Evolutionary conservation across 257 asterid species (phyloP).

Genomic region (Linderniella brevidens): DNA sequence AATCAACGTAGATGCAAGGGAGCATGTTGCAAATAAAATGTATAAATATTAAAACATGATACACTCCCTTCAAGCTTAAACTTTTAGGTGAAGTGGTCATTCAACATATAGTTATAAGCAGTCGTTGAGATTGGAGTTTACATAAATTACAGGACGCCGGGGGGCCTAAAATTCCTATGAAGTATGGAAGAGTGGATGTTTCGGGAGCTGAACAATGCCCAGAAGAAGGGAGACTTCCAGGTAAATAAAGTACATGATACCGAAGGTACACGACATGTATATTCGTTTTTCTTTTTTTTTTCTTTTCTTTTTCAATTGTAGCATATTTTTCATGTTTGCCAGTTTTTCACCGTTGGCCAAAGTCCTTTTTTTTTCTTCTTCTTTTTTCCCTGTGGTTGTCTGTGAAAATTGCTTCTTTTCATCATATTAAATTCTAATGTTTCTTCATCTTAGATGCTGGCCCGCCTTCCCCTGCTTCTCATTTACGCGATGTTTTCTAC

Average conservation of each 20-base stretch:
- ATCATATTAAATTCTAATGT: constrained; percentile 8
- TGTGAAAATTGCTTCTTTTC: neutral
- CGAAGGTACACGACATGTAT: neutral
- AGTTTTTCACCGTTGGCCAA: constrained; percentile 2
- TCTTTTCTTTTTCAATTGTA: neutral
- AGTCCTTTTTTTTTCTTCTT: constrained; percentile 5
- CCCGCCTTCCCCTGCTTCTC: constrained; percentile 92
- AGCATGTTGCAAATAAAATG: too few species aligned
- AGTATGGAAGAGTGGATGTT: constrained; percentile 89
- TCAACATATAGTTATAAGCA: too few species aligned
- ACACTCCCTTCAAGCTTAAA: too few species aligned
- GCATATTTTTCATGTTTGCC: neutral
- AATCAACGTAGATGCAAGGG: too few species aligned
- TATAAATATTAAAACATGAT: too few species aligned
- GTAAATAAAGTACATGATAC: constrained; percentile 20
- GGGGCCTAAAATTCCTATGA: constrained; percentile 94
- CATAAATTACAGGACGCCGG: constrained; percentile 61
- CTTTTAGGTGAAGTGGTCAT: too few species aligned
- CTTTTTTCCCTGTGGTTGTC: constrained; percentile 6
- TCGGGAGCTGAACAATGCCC: constrained; percentile 78
- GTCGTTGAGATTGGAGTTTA: too few species aligned
- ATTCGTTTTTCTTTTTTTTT: neutral
- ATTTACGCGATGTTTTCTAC: constrained; percentile 84
- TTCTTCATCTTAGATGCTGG: constrained; percentile 66
- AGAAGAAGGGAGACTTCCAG: constrained; percentile 99